These are phyloP conservation scores for Candolleomyces eurysporus DNA, from an alignment of 768 basidiomycete species.

Conservation along the genomic window DNA sequence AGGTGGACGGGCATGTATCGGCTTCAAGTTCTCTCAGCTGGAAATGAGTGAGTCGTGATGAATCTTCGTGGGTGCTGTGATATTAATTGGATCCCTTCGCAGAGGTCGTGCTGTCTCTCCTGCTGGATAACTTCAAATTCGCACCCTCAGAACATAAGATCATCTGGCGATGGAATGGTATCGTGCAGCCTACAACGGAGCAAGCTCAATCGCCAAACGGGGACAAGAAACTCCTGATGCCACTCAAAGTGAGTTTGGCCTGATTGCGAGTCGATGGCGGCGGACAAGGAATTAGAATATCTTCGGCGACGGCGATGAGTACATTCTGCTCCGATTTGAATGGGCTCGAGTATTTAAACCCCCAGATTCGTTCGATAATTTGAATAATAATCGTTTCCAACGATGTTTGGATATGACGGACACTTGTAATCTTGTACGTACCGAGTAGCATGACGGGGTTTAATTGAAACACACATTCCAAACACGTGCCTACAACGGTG, in stretches of 20 bases:
- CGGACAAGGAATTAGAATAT: too few relatives aligned
- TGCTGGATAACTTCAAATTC: slow-evolving; percentile 11
- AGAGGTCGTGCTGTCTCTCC: slow-evolving; percentile 14
- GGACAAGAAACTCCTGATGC: background rate
- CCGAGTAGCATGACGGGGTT: too few relatives aligned
- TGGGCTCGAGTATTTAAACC: too few relatives aligned
- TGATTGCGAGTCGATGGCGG: too few relatives aligned
- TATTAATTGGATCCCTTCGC: background rate
- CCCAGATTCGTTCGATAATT: too few relatives aligned
- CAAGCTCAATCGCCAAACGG: background rate
- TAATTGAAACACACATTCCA: too few relatives aligned
- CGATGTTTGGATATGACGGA: too few relatives aligned
- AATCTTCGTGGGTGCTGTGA: background rate
- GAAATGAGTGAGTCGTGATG: slow-evolving; percentile 44
- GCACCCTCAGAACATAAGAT: slow-evolving; percentile 14
- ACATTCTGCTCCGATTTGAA: too few relatives aligned
- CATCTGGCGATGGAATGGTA: slow-evolving; percentile 12
- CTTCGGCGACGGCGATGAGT: too few relatives aligned
- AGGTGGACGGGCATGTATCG: slow-evolving; percentile 23
- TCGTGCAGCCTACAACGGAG: slow-evolving; percentile 11
- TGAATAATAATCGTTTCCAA: too few relatives aligned
- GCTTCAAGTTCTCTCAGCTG: slow-evolving; percentile 54
- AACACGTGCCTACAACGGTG: too few relatives aligned
- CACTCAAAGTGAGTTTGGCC: slow-evolving; percentile 4
- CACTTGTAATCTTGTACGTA: too few relatives aligned